Percentiles rank a stretch among this genome's conserved stretches.
phyloP scores from a whole-genome alignment of 108 stramenopile species.

The Asterionellopsis glacialis region DNA sequence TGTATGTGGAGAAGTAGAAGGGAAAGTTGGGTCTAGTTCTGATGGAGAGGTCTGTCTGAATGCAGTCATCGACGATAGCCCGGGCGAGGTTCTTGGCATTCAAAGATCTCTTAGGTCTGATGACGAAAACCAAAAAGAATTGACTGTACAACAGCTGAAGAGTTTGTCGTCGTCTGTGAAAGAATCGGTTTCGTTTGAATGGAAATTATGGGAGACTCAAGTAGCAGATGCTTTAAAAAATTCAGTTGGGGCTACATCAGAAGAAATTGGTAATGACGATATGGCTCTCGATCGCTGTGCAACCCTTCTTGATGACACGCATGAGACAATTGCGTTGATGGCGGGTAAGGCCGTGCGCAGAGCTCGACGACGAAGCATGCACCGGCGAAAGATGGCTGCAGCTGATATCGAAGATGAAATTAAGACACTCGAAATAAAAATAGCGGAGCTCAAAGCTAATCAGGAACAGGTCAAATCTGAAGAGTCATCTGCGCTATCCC shows the following conservation, averaged over 20 bases:
- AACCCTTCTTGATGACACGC: slow-evolving; percentile 9
- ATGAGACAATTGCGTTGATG: slow-evolving; percentile 7
- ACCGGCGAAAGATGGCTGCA: slow-evolving; percentile 17
- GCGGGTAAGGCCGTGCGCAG: slow-evolving; percentile 25
- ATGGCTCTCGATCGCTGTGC: slow-evolving; percentile 12
- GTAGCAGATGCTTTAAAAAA: slow-evolving; percentile 20
- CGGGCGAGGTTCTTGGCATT: slow-evolving; percentile 21
- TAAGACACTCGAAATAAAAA: slow-evolving; percentile 20
- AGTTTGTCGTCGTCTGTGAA: slow-evolving; percentile 19
- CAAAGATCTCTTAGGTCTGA: slow-evolving; percentile 26
- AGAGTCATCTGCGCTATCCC: neutral
- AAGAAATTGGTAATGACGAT: slow-evolving; percentile 16
- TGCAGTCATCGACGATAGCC: slow-evolving; percentile 18
- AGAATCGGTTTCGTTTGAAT: slow-evolving; percentile 22
- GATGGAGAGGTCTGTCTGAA: slow-evolving; percentile 19
- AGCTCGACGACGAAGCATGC: slow-evolving; percentile 29
- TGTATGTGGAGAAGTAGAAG: slow-evolving; percentile 55
- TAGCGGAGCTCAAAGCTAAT: slow-evolving; percentile 23
- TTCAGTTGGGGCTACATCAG: neutral
- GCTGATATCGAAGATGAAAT: slow-evolving; percentile 28
- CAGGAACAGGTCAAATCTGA: slow-evolving; percentile 10
- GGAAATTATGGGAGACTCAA: slow-evolving; percentile 38
- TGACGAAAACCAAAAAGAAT: slow-evolving; percentile 1
- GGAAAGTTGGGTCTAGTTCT: slow-evolving; percentile 20
- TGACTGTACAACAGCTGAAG: slow-evolving; percentile 1